A percentile compares a stretch with the other conserved stretches of the same genome.
Conservation (phyloP, 345 rosid genomes). For the Cardamine resedifolia region DNA sequence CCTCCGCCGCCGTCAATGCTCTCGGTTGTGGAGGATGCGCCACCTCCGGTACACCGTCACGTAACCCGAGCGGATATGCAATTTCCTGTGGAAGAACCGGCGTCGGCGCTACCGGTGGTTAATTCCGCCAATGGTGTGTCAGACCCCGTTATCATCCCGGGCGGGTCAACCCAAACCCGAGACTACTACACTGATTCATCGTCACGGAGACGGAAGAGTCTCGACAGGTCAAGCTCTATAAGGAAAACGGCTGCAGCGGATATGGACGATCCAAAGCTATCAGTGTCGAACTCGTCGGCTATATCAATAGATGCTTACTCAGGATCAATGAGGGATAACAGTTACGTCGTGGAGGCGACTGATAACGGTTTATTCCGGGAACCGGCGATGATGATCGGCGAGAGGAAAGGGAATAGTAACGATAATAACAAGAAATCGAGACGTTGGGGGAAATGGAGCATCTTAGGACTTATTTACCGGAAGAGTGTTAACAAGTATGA, state of each 20-base stretch:
- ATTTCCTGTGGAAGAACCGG: constrained; percentile 80
- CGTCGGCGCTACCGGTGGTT: neutral
- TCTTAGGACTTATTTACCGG: constrained; percentile 80
- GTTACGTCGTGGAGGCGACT: constrained; percentile 45
- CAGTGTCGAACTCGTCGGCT: constrained; percentile 51
- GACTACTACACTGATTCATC: constrained; percentile 89
- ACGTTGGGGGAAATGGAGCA: constrained; percentile 91
- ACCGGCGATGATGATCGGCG: constrained; percentile 29
- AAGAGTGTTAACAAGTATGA: constrained; percentile 79
- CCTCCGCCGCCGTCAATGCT: constrained; percentile 89
- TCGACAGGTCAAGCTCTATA: constrained; percentile 82
- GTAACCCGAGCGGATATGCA: constrained; percentile 73
- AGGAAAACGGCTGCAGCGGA: constrained; percentile 84
- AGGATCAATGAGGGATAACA: constrained; percentile 69
- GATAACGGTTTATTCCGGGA: constrained; percentile 53
- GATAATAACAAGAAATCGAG: constrained; percentile 70
- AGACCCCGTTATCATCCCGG: constrained; percentile 53
- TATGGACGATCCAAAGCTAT: constrained; percentile 72
- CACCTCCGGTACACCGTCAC: constrained; percentile 42
- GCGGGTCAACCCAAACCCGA: constrained; percentile 90
- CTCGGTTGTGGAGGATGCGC: constrained; percentile 88
- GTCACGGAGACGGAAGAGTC: constrained; percentile 81
- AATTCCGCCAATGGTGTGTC: neutral
- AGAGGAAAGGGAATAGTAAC: constrained; percentile 40
- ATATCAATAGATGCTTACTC: constrained; percentile 58